These are phyloP conservation scores for Trichophyton rubrum DNA, from an alignment of 2,329 filamentous ascomycete genomes.

Conservation along the genomic window DNA sequence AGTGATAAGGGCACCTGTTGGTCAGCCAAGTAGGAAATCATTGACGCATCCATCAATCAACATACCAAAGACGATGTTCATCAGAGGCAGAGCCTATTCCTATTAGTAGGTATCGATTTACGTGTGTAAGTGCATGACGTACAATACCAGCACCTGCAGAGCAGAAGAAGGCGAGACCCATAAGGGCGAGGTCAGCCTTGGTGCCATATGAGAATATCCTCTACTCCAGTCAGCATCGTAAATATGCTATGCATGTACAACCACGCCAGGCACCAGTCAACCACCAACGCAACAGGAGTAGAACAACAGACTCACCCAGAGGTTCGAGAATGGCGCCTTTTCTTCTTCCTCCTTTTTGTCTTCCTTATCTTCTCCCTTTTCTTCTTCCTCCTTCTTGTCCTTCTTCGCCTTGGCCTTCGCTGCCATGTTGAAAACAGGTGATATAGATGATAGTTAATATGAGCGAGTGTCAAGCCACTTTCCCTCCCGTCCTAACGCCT, in stretches of 20 bases:
- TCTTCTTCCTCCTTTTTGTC: constrained; percentile 4
- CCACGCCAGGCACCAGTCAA: no score
- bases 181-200: constrained; percentile 14
- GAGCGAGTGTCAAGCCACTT: not conserved
- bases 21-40: not conserved
- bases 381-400: not conserved
- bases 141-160: constrained; percentile 20
- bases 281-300: not conserved
- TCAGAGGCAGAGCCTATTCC: constrained; percentile 31
- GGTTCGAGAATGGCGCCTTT: constrained; percentile 16
- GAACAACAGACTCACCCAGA: constrained; percentile 15
- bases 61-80: constrained; percentile 47
- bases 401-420: no score
- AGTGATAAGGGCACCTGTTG: constrained; percentile 34
- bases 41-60: not conserved
- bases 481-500: not conserved
- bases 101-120: not conserved
- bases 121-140: constrained; percentile 9
- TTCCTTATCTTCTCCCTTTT: not conserved
- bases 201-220: constrained; percentile 17
- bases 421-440: no score
- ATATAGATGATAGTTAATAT: not conserved
- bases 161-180: constrained; percentile 15
- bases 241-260: not conserved
- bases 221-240: constrained; percentile 7